Evolutionary conservation across 306 rosid genomes (phyloP).

Genomic region (Cyclanthera cordifolia): DNA sequence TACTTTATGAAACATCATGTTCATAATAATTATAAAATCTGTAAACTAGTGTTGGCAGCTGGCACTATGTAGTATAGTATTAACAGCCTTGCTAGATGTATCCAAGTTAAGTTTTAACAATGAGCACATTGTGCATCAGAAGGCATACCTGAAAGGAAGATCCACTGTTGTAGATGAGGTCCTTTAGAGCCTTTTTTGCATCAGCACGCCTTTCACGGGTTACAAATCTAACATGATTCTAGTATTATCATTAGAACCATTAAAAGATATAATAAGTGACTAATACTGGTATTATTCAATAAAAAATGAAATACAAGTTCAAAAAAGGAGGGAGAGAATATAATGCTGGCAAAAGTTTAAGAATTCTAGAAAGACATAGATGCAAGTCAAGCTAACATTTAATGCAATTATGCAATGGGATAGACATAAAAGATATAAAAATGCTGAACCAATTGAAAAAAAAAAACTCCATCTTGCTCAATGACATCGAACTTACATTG

Average conservation of each 20-base stretch:
- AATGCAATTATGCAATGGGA: neutral
- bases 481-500: neutral
- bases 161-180: constrained; percentile 57
- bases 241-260: constrained; percentile 22
- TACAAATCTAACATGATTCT: constrained; percentile 48
- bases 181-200: constrained; percentile 71
- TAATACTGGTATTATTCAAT: neutral
- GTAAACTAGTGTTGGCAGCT: neutral
- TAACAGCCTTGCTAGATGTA: neutral
- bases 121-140: neutral
- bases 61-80: neutral
- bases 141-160: constrained; percentile 33
- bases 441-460: neutral
- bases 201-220: constrained; percentile 76
- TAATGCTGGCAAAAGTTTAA: neutral
- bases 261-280: neutral
- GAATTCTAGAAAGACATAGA: neutral
- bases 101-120: neutral
- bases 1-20: neutral
- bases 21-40: neutral
- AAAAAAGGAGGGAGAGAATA: neutral
- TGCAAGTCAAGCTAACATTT: neutral
- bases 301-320: neutral
- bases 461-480: neutral
- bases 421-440: neutral